Evolutionary conservation across 2,329 filamentous ascomycete species (phyloP), one percentile per base, ranked within the genome.

Genomic region (Fusarium sp.): DNA sequence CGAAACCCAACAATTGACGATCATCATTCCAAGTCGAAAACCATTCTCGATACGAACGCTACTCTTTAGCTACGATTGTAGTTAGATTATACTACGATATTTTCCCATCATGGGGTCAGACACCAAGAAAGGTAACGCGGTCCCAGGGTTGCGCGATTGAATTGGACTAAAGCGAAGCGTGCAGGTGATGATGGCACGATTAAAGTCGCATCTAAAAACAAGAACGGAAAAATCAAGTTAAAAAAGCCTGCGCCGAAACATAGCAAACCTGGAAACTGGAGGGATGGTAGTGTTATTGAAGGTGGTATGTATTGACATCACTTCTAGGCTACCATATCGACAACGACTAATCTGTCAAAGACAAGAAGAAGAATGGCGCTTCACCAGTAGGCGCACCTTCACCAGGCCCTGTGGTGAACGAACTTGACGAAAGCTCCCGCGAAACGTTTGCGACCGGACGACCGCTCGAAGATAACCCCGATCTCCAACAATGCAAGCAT

Each of bases 401-500:
- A 5, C 87, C 87, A 2, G 83, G 84, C 5, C 86, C 88, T 1
- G 82, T 89, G 3, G 85, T 90, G 19, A 90, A 90, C 74, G 87
- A 89, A 54, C 87, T 97, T 52, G 93, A 97, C 73, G 90, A 94
- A 63, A 88, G 85, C 65, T 89, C 92, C 15, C 88, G 92, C 72
- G 89, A 93, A 63, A 92, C 92, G 6, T 98, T 98, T 79, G 85
- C 89, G 6, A 94, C 91, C 46, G 93, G 94, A 65, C 89, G 91
- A 60, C 94, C 94, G 0, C 86, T 97, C 71, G 91, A 94, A 73
- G 94, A 97, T 75, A 85, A 85, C 58, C 88, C 92, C 13, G 93
- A 97, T 67, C 87, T 93, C 11, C 90, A 96, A 51, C 87, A 92
- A 71, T 99, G 95, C 86, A 98, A 96, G 78, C 94, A 97, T 78